Percentiles rank a stretch among this genome's conserved stretches.
These are phyloP conservation scores for Fusarium oligoseptatum DNA, from an alignment of 2,329 filamentous ascomycete genomes.

Conservation along the genomic window DNA sequence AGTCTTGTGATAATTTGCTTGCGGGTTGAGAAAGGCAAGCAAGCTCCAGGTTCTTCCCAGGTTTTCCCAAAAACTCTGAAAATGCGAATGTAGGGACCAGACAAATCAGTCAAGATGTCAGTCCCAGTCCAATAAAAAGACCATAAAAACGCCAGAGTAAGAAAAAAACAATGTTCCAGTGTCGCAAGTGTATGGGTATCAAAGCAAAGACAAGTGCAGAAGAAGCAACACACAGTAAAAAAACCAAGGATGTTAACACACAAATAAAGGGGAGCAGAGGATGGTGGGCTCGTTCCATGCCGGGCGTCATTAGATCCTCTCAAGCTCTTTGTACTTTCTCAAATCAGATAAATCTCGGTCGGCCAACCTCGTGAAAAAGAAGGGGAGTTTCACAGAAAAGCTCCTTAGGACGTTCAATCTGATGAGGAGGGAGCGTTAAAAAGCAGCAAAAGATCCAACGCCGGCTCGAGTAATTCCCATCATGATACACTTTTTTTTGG, in stretches of 20 bases:
- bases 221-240: conserved; percentile 31
- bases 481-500: conserved; percentile 40
- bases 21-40: conserved; percentile 39
- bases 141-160: conserved; percentile 43
- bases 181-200: conserved; percentile 37
- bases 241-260: conserved; percentile 17
- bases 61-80: conserved; percentile 21
- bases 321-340: conserved; percentile 57
- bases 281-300: conserved; percentile 37
- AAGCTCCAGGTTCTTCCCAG: conserved; percentile 37
- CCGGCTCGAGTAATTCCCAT: conserved; percentile 42
- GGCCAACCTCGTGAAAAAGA: conserved; percentile 63
- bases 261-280: conserved; percentile 51
- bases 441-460: conserved; percentile 49
- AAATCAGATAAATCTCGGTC: conserved; percentile 53
- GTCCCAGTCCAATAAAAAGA: conserved; percentile 19
- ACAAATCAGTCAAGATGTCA: conserved; percentile 32
- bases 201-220: conserved; percentile 40
- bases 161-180: conserved; percentile 33
- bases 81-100: conserved; percentile 21
- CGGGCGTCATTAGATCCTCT: conserved; percentile 53
- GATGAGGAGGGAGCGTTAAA: conserved; percentile 59
- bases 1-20: conserved; percentile 41
- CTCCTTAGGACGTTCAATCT: conserved; percentile 65
- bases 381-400: conserved; percentile 59